Conservation (phyloP, 1,284 basidiomycete genomes). For the Ceratobasidium sp. region DNA sequence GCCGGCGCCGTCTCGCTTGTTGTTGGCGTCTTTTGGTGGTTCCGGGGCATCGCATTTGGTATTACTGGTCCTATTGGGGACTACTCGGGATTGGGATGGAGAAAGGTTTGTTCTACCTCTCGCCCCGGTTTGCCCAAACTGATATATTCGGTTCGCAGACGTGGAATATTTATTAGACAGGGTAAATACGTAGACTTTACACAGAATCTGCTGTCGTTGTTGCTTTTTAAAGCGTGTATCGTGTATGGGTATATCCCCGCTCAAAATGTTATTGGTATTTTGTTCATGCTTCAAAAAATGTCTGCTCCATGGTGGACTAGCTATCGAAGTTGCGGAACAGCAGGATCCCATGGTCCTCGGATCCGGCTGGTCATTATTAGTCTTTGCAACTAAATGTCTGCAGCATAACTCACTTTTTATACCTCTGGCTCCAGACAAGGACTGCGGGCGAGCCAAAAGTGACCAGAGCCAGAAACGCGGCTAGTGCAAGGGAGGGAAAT, state of each 20-base stretch:
- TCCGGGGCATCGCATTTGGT: constrained; percentile 88
- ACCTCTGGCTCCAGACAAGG: constrained; percentile 83
- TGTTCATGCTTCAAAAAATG: not conserved
- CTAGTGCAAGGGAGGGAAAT: constrained; percentile 66
- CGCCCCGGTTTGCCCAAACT: not conserved
- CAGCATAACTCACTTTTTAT: constrained; percentile 77
- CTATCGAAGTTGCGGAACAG: constrained; percentile 53
- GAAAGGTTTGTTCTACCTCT: constrained; percentile 68
- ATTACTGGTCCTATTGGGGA: constrained; percentile 86
- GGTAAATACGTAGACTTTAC: constrained; percentile 2
- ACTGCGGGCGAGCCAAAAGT: constrained; percentile 78
- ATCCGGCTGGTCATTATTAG: constrained; percentile 59
- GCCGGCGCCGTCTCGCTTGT: constrained; percentile 71
- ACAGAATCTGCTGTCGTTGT: not conserved
- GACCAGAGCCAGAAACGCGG: constrained; percentile 65
- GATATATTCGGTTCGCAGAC: constrained; percentile 19
- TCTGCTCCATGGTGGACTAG: not conserved
- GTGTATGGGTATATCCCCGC: constrained; percentile 10
- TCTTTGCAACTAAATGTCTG: constrained; percentile 51
- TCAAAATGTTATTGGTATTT: constrained; percentile 30
- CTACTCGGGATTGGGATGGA: constrained; percentile 84
- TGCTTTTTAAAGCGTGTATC: constrained; percentile 1
- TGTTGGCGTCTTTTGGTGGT: constrained; percentile 92
- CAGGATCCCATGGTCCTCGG: constrained; percentile 67
- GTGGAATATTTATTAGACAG: constrained; percentile 47